These are phyloP conservation scores for Talaromyces trachyspermus DNA, from an alignment of 495 filamentous ascomycete species.

Conservation along the genomic window DNA sequence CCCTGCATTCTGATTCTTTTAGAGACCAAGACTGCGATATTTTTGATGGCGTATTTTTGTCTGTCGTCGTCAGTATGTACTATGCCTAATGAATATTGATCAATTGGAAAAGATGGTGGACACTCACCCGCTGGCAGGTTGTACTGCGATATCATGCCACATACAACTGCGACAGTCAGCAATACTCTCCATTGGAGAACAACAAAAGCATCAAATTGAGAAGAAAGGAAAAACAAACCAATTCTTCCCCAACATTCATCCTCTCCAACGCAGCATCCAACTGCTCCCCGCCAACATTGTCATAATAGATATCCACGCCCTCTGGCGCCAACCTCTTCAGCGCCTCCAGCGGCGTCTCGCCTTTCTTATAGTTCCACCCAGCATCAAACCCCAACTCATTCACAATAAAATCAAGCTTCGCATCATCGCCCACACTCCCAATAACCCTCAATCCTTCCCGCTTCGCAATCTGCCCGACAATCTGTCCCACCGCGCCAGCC, in stretches of 20 bases:
- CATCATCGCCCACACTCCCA: conserved; percentile 31
- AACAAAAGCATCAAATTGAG: neutral
- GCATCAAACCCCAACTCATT: conserved; percentile 45
- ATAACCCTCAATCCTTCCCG: conserved; percentile 6
- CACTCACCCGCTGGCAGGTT: conserved; percentile 43
- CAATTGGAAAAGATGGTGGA: neutral
- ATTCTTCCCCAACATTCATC: conserved; percentile 67
- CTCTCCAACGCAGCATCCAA: conserved; percentile 66
- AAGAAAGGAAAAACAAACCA: conserved; percentile 41
- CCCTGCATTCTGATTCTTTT: conserved; percentile 64
- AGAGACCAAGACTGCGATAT: conserved; percentile 45
- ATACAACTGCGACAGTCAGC: conserved; percentile 32
- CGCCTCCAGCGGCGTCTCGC: conserved; percentile 47
- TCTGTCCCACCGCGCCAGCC: conserved; percentile 66
- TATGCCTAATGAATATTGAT: no score
- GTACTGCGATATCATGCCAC: conserved; percentile 74
- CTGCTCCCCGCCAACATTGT: conserved; percentile 90
- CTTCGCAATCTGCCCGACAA: conserved; percentile 74
- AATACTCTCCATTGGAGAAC: conserved; percentile 1
- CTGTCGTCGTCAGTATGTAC: neutral
- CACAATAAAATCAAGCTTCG: conserved; percentile 43
- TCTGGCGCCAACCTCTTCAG: conserved; percentile 67
- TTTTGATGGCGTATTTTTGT: conserved; percentile 61
- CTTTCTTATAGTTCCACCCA: conserved; percentile 52
- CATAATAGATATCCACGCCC: conserved; percentile 91